phyloP scores from a whole-genome alignment of 768 basidiomycete genomes.

The Tulasnella sp. region DNA sequence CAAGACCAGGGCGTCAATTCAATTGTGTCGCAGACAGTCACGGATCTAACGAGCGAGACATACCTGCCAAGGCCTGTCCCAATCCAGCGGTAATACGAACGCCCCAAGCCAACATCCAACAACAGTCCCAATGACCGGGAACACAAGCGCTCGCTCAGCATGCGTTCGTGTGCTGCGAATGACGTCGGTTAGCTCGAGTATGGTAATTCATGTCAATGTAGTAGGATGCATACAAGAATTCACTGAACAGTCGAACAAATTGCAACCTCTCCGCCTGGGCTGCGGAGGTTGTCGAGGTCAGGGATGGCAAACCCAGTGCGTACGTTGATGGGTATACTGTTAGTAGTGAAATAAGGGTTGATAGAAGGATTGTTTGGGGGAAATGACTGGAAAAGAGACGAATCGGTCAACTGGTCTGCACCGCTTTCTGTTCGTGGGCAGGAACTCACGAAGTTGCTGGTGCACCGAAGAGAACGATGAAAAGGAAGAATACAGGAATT shows the following conservation, averaged over 20 bases:
- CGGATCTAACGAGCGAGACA: conserved; percentile 26
- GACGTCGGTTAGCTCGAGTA: not conserved
- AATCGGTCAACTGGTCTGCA: not conserved
- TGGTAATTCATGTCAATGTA: not conserved
- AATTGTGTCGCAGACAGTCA: not conserved
- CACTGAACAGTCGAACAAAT: conserved; percentile 75
- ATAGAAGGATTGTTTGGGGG: conserved; percentile 57
- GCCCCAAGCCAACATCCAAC: conserved; percentile 75
- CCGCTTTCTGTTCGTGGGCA: not conserved
- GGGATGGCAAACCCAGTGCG: conserved; percentile 54
- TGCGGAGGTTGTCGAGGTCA: conserved; percentile 31
- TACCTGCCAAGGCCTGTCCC: conserved; percentile 98
- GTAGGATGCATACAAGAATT: conserved; percentile 58
- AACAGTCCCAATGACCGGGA: conserved; percentile 64
- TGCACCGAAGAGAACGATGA: conserved; percentile 67
- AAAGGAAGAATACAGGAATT: conserved; percentile 41
- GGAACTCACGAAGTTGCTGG: conserved; percentile 49
- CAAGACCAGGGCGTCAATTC: not conserved
- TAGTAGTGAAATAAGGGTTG: conserved; percentile 60
- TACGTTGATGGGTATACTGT: conserved; percentile 61
- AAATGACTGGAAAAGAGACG: conserved; percentile 36
- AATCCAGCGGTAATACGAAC: conserved; percentile 84
- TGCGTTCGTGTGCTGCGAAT: conserved; percentile 46
- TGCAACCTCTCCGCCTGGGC: conserved; percentile 51
- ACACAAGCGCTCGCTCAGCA: conserved; percentile 69